Evolutionary conservation across 306 rosid genomes (phyloP).

Genomic region (Canavalia ensiformis): DNA sequence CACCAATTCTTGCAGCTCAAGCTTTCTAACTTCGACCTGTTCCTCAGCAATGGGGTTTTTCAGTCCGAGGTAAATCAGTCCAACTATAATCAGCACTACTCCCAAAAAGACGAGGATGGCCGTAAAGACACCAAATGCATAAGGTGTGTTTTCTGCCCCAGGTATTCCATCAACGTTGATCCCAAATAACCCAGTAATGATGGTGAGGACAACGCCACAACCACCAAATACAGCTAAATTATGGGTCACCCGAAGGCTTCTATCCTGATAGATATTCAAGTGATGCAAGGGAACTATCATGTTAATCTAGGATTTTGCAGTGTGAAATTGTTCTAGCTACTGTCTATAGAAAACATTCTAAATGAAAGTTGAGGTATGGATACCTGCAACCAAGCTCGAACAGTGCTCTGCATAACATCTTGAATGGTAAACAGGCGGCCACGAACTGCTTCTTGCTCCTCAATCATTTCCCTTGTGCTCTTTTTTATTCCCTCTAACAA

Average conservation of each 20-base stretch:
- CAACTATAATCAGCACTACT: conserved; percentile 63
- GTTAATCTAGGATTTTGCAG: conserved; percentile 15
- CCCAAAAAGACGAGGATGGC: conserved; percentile 69
- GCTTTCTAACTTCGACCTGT: conserved; percentile 76
- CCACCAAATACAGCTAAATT: conserved; percentile 88
- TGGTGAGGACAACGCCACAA: conserved; percentile 80
- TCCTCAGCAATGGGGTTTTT: conserved; percentile 67
- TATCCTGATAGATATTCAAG: conserved; percentile 67
- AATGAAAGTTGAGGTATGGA: conserved; percentile 20
- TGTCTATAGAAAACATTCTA: background rate
- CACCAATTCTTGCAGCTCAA: conserved; percentile 83
- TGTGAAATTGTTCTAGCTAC: conserved; percentile 19
- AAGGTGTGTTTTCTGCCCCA: conserved; percentile 71
- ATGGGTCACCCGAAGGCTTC: conserved; percentile 90
- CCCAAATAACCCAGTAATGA: conserved; percentile 89
- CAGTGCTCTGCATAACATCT: conserved; percentile 94
- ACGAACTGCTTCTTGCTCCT: conserved; percentile 98
- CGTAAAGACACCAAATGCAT: conserved; percentile 84
- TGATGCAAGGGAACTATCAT: conserved; percentile 35
- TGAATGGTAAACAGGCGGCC: conserved; percentile 94
- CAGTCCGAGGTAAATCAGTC: conserved; percentile 79
- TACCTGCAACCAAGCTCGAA: conserved; percentile 99
- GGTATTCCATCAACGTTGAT: conserved; percentile 97
- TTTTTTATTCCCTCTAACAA: conserved; percentile 73
- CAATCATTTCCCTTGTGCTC: conserved; percentile 87